Evolutionary conservation across 2,329 filamentous ascomycete genomes (phyloP), one percentile per base, ranked within the genome.

Genomic region (Nannizziopsis barbatae): DNA sequence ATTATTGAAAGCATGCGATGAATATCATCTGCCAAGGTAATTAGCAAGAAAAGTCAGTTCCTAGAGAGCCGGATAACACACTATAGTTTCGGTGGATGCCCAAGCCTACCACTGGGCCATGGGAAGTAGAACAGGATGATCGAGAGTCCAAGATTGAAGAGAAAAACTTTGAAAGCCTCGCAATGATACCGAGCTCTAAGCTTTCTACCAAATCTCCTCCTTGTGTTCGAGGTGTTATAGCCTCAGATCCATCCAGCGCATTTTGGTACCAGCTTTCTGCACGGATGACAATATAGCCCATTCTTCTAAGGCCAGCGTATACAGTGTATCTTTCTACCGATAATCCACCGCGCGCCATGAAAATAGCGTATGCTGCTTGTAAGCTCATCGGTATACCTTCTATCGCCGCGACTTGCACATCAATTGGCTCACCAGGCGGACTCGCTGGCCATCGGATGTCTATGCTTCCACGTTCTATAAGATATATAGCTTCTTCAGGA

Each of bases 401-500:
- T 51, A 53, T 37, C 22, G 42, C 18, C 4, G 41, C 47, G 22
- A 45, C 42, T 3, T 11, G 12, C 2, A 30, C 68, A 9, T 80
- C 75, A 50, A 75, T 73, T 31, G 79, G 77, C 10, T 36, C 30
- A 37, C 73, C 55, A 1, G 50, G 53, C 1, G 41, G 40, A 3
- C 60, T 56, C 39, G 69, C 66, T 1, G 86, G 86, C 86, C 86
- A 95, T 72, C 88, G 82, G 36, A 95, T 75, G 64, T 96, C 87
- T 58, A 96, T 60, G 41, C 79, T 88, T 0, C 90, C 92, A 58
- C 92, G 74, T 70, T 98, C 92, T 7, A 96, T 73, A 53, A 95
- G 65, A 60, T 88, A 95, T 46, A 98, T 72, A 5, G 88, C 86
- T 66, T 98, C 92, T 62, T 98, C 92, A 0, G 90, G 90, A 35